Base-by-base conservation (phyloP, 75 land plant genomes). In the Sequoia sempervirens region DNA sequence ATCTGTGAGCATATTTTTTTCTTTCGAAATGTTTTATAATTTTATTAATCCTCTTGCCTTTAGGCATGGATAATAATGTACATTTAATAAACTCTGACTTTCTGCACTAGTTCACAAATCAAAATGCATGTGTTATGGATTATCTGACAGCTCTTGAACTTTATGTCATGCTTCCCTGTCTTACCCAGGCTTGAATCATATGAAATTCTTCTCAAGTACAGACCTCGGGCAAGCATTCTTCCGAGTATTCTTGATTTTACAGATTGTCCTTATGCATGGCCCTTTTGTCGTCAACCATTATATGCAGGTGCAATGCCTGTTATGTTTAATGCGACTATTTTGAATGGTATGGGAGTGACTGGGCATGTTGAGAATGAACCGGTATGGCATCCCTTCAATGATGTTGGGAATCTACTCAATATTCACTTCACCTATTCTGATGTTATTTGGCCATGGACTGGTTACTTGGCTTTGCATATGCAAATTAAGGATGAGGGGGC, bases 381-480 rank as follows among this genome's bases (percentile, higher is more conserved):
- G 76, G 79, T 36, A 69, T 97, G 99, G 99, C 85, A 89, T 13
- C 97, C 97, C 82, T 91, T 82, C 28, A 86, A 86, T 80, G 93
- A 92, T 40, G 92, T 89, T 53, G 95, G 95, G 41, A 90, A 90
- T 84, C 88, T 97, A 75, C 91, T 97, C 54, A 92, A 91, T 74
- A 89, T 97, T 83, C 93, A 87, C 50, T 94, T 94, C 85, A 91
- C 94, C 4, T 92, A 92, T 80, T 96, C 99, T 38, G 89, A 91
- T 85, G 94, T 94, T 17, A 93, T 97, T 38, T 97, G 99, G 99
- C 99, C 99, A 45, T 97, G 99, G 99, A 97, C 98, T 83, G 99
- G 99, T 18, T 96, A 82, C 85, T 74, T 97, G 30, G 99, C 94
- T 43, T 84, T 97, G 72, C 93, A 97, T 83, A 88, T 97, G 89